Percentiles rank a stretch among this genome's conserved stretches.
Evolutionary conservation across 805 yeast species (phyloP).

Genomic region (Kazachstania bromeliacearum): DNA sequence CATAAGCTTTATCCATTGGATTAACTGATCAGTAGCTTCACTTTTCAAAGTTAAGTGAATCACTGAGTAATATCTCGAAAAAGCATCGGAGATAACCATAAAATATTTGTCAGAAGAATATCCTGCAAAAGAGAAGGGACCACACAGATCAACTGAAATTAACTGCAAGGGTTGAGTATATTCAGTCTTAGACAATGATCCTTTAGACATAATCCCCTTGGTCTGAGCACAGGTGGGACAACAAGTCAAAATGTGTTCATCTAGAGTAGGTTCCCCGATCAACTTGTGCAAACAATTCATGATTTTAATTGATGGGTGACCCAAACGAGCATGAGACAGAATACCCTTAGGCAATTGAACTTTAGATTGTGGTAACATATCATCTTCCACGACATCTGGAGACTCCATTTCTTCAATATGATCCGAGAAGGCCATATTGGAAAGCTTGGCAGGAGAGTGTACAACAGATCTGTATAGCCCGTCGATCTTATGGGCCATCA

Average conservation of each 20-base stretch:
- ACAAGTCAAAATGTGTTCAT: no score
- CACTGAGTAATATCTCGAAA: slow-evolving; percentile 5
- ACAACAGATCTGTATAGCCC: background rate
- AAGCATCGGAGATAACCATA: slow-evolving; percentile 6
- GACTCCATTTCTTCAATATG: background rate
- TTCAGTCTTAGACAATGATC: background rate
- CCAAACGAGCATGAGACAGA: slow-evolving; percentile 1
- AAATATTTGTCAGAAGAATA: slow-evolving; percentile 2
- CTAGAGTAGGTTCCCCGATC: no score
- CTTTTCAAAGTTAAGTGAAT: slow-evolving; percentile 3
- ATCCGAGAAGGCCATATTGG: background rate
- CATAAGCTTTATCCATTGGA: slow-evolving; percentile 3
- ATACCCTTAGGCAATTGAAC: no score
- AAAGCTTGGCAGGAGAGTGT: background rate
- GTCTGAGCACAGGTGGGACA: slow-evolving; percentile 3
- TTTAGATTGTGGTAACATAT: no score
- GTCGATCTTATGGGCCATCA: background rate
- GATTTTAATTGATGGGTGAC: no score
- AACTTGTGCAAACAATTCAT: no score
- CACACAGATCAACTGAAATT: slow-evolving; percentile 5
- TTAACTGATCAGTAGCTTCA: slow-evolving; percentile 3
- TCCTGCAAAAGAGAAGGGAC: slow-evolving; percentile 2
- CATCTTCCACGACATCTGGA: no score
- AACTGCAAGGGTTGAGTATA: slow-evolving; percentile 5
- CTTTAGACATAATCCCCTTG: slow-evolving; percentile 9